Base-by-base conservation (phyloP, 179 eudicot genomes). In the Silene vulgaris region DNA sequence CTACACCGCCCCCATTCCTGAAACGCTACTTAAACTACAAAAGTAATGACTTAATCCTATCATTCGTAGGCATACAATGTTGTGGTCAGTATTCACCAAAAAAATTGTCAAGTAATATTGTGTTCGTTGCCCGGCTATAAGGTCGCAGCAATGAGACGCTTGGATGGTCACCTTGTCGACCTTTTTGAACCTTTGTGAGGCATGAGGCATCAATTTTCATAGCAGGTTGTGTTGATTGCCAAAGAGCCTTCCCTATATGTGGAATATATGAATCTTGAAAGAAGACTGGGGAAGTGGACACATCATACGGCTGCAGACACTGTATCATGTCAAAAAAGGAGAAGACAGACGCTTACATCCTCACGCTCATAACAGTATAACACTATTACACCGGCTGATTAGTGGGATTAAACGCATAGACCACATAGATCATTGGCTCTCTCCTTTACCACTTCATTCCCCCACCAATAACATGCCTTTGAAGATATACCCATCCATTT, bases 81-180 rank as follows among this genome's bases (percentile, higher is more conserved):
- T 23, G 26, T 23, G 26, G 26, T 23, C 26, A 23, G 26, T 23
- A 23, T 23, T 23, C 26, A 23, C 26, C 26, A 2, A 28, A 7
- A 20, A 21, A 30, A 30, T 2, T 73, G 6, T 1, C 0, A 30
- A 2, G 4, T 30, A 30, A 30, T 30, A 4, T 30, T 30, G 35
- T 30, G 35, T 30, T 30, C 35, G 8, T 78, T 48, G n/a, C 17
- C 12, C 2, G 78, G 66, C 56, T 28, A 40, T 67, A 79, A 94
- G 94, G 94, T 92, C 75, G 97, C 95, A 30, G 91, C 97, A 23
- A 70, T 90, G 87, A 84, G 88, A 77, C 82, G 94, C 84, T 71
- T 88, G 75, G 97, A 90, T 81, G 97, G 96, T 69, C 92, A 90
- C 79, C 82, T 90, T 75, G 75, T 94, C 30, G 97, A 96, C 72